phyloP scores from a whole-genome alignment of 257 asterid genomes.

The Solanum corneliomulleri region DNA sequence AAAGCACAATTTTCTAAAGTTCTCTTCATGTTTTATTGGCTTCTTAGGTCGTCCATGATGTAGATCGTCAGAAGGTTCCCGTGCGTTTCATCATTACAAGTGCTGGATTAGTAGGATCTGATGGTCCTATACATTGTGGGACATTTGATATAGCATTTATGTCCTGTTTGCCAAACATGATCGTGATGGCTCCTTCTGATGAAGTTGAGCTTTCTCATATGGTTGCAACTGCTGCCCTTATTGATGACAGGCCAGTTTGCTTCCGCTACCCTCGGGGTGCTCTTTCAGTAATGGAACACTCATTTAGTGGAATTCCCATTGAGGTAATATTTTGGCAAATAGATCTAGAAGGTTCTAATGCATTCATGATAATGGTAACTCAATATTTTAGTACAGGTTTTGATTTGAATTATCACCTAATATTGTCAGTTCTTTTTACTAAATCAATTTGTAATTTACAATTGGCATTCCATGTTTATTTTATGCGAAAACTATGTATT shows the following conservation, averaged over 20 bases:
- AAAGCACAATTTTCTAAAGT: neutral
- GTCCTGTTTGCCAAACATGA: conserved; percentile 92
- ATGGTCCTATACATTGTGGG: conserved; percentile 69
- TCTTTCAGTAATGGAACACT: conserved; percentile 20
- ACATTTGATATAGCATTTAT: conserved; percentile 75
- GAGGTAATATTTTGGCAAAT: conserved; percentile 32
- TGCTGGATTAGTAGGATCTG: conserved; percentile 80
- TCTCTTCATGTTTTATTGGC: neutral
- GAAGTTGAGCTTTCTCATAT: conserved; percentile 70
- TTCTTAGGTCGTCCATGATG: conserved; percentile 74
- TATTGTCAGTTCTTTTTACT: neutral
- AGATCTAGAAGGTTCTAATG: neutral
- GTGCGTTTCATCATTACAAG: conserved; percentile 70
- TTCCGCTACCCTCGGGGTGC: conserved; percentile 84
- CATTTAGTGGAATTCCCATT: conserved; percentile 33
- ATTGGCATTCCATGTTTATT: neutral
- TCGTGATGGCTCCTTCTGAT: conserved; percentile 93
- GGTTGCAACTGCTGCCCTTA: conserved; percentile 63
- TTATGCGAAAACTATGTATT: neutral
- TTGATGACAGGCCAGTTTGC: conserved; percentile 70
- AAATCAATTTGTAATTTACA: neutral
- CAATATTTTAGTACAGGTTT: neutral
- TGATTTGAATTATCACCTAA: neutral
- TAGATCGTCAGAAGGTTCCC: conserved; percentile 75
- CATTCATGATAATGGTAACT: neutral